Evolutionary conservation across 306 rosid species (phyloP).

Genomic region (Trifolium repens): DNA sequence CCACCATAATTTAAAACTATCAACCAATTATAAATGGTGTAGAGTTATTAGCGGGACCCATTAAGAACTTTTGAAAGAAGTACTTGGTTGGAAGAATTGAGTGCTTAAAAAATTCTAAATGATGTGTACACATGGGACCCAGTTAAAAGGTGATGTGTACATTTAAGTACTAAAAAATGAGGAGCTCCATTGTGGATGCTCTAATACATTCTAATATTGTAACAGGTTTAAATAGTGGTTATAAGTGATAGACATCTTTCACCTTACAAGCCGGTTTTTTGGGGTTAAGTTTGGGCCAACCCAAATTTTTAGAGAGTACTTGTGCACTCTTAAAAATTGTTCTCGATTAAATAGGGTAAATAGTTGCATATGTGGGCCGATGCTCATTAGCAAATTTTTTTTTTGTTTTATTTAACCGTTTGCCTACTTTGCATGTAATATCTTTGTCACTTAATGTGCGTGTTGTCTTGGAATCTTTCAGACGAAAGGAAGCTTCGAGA

Average conservation of each 20-base stretch:
- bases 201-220: neutral
- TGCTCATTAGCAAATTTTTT: conserved; percentile 13
- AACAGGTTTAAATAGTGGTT: neutral
- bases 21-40: too few relatives aligned
- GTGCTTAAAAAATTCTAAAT: too few relatives aligned
- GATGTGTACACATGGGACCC: too few relatives aligned
- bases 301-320: neutral
- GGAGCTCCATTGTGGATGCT: too few relatives aligned
- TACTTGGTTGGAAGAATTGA: too few relatives aligned
- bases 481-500: conserved; percentile 71
- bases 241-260: neutral
- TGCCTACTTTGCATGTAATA: conserved; percentile 20
- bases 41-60: too few relatives aligned
- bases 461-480: conserved; percentile 45
- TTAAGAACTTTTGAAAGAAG: too few relatives aligned
- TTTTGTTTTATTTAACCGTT: conserved; percentile 21
- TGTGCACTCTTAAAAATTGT: neutral
- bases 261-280: neutral
- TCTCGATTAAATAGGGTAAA: neutral
- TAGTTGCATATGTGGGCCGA: conserved; percentile 2
- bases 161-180: too few relatives aligned
- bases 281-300: neutral
- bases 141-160: too few relatives aligned
- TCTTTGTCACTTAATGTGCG: conserved; percentile 3
- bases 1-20: too few relatives aligned